A percentile compares a stretch with the other conserved stretches of the same genome.
Evolutionary conservation across 306 rosid species (phyloP).

Genomic region (Arachis stenosperma): DNA sequence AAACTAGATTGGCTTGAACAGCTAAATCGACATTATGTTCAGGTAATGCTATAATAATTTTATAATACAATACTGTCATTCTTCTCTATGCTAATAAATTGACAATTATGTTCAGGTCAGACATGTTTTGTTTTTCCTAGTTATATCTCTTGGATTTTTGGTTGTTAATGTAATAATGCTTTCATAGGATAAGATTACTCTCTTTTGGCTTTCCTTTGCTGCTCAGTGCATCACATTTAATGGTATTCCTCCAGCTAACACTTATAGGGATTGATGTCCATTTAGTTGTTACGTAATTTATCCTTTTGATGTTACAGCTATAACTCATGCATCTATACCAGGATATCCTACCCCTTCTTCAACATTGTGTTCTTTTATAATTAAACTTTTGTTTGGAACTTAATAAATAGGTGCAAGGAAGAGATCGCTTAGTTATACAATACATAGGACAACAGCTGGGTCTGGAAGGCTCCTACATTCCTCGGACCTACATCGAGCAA

Average conservation of each 20-base stretch:
- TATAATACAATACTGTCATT: not conserved
- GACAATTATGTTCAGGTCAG: not conserved
- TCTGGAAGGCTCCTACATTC: conserved; percentile 89
- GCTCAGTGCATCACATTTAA: too few relatives aligned
- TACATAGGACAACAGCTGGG: conserved; percentile 79
- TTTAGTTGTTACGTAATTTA: too few relatives aligned
- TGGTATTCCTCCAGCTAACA: too few relatives aligned
- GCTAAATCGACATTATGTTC: conserved; percentile 83
- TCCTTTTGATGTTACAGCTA: too few relatives aligned
- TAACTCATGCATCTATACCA: too few relatives aligned
- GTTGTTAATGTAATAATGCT: conserved; percentile 5
- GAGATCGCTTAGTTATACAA: conserved; percentile 75
- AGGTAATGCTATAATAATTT: conserved; percentile 55
- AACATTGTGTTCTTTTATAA: too few relatives aligned
- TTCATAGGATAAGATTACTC: not conserved
- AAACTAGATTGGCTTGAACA: conserved; percentile 98
- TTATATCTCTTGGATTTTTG: conserved; percentile 3
- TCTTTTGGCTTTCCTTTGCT: too few relatives aligned
- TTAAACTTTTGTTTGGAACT: conserved; percentile 14
- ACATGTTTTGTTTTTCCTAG: conserved; percentile 18
- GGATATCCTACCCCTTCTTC: too few relatives aligned
- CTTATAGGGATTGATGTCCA: too few relatives aligned
- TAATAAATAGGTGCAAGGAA: conserved; percentile 85
- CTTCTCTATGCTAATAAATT: too few relatives aligned
- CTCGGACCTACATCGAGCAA: conserved; percentile 98